Percentiles rank a stretch among this genome's conserved stretches.
These are phyloP conservation scores for Rhizophagus prolifer DNA, from an alignment of 192 early-diverging fungal genomes.

Conservation along the genomic window DNA sequence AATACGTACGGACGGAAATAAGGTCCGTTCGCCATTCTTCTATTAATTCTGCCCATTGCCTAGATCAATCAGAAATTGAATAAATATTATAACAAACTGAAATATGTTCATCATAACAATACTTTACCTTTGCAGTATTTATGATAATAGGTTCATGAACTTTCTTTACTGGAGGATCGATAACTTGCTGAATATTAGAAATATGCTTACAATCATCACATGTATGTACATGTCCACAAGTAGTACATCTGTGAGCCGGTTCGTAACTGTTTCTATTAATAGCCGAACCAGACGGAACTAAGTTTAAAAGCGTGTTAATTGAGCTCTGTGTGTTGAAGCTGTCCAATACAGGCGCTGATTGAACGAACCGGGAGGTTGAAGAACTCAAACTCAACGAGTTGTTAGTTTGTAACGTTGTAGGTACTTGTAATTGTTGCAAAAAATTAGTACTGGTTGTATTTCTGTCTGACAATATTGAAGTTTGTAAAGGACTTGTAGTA, in stretches of 20 bases:
- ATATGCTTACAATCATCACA: slow-evolving; percentile 4
- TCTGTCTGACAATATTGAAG: not conserved
- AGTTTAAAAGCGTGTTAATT: not conserved
- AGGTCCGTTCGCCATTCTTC: not conserved
- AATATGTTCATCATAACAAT: not conserved
- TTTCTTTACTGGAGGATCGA: not conserved
- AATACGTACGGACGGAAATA: not conserved
- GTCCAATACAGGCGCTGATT: not conserved
- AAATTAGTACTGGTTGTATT: too few relatives aligned
- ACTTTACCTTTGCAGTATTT: slow-evolving; percentile 6
- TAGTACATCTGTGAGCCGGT: slow-evolving; percentile 4
- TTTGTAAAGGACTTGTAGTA: not conserved
- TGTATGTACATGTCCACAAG: slow-evolving; percentile 4
- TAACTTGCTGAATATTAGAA: not conserved
- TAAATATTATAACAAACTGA: not conserved
- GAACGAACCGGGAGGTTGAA: not conserved
- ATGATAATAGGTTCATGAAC: not conserved
- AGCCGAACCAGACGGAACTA: not conserved
- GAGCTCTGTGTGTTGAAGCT: not conserved
- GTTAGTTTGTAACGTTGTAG: too few relatives aligned
- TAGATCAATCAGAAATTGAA: not conserved
- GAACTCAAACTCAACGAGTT: not conserved
- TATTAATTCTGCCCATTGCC: not conserved
- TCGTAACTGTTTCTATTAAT: not conserved
- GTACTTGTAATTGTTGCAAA: too few relatives aligned